Conservation (phyloP, 495 filamentous ascomycete species). For the Annulohypoxylon moriforme region DNA sequence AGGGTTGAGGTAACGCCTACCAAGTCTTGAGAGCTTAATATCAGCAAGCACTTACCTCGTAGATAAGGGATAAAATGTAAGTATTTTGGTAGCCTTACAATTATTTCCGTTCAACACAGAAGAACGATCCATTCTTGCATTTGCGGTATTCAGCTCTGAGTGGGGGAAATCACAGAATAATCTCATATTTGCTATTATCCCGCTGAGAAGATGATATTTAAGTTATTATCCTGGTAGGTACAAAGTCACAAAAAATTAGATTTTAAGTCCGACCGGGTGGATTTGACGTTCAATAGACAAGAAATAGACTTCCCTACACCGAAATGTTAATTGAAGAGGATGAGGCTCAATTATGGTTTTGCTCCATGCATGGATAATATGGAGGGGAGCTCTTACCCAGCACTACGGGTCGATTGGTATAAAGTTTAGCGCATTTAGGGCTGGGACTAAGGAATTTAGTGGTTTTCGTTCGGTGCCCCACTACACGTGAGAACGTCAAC, state of each 20-base stretch:
- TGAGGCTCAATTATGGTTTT: neutral
- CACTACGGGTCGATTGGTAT: neutral
- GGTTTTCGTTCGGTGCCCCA: neutral
- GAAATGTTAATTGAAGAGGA: neutral
- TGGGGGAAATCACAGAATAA: no score
- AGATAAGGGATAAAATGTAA: no score
- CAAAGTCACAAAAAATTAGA: no score
- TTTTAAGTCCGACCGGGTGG: neutral
- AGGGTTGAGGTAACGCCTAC: neutral
- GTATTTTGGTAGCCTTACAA: no score
- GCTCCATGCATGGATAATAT: neutral
- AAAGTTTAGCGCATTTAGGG: slow-evolving; percentile 18
- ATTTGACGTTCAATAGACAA: neutral
- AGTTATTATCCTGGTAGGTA: no score
- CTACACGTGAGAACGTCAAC: slow-evolving; percentile 20
- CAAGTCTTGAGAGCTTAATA: no score
- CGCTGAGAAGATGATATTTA: no score
- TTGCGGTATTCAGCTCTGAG: no score
- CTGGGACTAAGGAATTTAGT: slow-evolving; percentile 15
- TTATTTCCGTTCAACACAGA: no score
- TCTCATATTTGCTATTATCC: no score
- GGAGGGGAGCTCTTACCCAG: neutral
- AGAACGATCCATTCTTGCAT: no score
- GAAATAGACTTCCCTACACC: neutral
- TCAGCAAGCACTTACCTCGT: no score